Base-by-base conservation (phyloP, 495 filamentous ascomycete genomes). In the Talaromyces trachyspermus region DNA sequence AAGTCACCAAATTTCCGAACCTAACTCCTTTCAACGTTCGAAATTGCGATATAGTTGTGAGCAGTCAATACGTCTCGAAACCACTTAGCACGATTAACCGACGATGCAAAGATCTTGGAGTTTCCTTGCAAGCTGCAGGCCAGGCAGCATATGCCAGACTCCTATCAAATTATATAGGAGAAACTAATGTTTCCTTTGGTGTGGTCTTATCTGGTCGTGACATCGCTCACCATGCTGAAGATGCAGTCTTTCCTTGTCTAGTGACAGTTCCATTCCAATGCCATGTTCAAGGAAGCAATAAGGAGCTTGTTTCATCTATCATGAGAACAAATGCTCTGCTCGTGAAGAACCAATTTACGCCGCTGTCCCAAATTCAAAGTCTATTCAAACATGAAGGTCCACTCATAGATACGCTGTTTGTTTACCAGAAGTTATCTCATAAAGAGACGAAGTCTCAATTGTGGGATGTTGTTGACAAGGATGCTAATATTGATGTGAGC, bases 321-420 rank as follows among this genome's bases (percentile, higher is more conserved):
- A 72, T 86, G 63, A 56, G 64, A 5, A 75, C 72, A 37, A 91
- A 86, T 61, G 66, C 76, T 1, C 59, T 59, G 19, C 56, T 86
- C 23, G 71, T 79, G 45, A 79, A 76, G 43, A 70, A 87, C 53
- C 87, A 90, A 48, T 84, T 84, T 53, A 77, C 78, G 0, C 77
- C 86, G 4, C 62, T 92, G 12, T 62, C 71, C 5, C 72, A 75
- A 19, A 79, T 92, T 27, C 86, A 89, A 52, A 72, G 75, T 22
- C 82, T 78, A 74, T 66, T 83, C 38, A 78, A 77, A 3, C 65
- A 74, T 0, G 73, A 82, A 24, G 64, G 74, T 17, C 66, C 69
- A 10, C 70, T 88, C 2, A 90, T 94, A 53, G 87, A 94, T 60
- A 86, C 86, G 0, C 62, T 94, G 23, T 80, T 94, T 57, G 81